A percentile compares a stretch with the other conserved stretches of the same genome.
Conservation (phyloP, 1,284 basidiomycete species). For the Ganoderma lucidum region DNA sequence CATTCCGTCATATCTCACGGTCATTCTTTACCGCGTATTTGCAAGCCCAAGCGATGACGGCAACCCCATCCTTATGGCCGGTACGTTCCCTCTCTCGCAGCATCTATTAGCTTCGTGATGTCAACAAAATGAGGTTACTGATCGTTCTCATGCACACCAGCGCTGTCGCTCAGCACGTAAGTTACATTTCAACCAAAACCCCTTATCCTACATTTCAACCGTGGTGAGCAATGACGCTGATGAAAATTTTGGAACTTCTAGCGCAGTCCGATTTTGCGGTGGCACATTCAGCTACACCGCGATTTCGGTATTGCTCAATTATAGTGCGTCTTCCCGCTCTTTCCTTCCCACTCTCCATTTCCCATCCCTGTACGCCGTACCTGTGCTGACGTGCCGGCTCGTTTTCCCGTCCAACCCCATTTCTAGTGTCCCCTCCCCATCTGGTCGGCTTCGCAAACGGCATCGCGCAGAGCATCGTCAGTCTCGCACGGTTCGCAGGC, state of each 20-base stretch:
- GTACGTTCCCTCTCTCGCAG: conserved; percentile 48
- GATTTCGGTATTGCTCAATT: conserved; percentile 81
- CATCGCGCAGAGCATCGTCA: conserved; percentile 84
- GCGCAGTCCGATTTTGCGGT: conserved; percentile 79
- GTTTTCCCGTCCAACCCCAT: conserved; percentile 7
- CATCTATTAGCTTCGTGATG: neutral
- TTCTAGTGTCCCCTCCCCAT: conserved; percentile 79
- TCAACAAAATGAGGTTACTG: conserved; percentile 4
- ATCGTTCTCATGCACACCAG: conserved; percentile 44
- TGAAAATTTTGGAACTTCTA: conserved; percentile 37
- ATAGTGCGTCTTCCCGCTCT: conserved; percentile 58
- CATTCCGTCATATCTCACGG: conserved; percentile 80
- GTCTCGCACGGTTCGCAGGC: conserved; percentile 79
- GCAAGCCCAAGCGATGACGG: conserved; percentile 67
- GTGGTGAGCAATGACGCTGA: neutral
- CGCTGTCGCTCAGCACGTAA: conserved; percentile 77
- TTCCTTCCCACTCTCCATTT: neutral
- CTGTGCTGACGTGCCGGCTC: neutral
- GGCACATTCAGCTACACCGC: conserved; percentile 82
- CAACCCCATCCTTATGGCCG: conserved; percentile 74
- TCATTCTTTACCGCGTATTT: conserved; percentile 73
- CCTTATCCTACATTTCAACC: neutral
- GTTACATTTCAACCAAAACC: conserved; percentile 35
- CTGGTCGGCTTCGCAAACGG: conserved; percentile 83
- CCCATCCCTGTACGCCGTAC: neutral